A percentile compares a stretch with the other conserved stretches of the same genome.
Conservation (phyloP, 1,284 basidiomycete species). For the Austroboletus niveus region DNA sequence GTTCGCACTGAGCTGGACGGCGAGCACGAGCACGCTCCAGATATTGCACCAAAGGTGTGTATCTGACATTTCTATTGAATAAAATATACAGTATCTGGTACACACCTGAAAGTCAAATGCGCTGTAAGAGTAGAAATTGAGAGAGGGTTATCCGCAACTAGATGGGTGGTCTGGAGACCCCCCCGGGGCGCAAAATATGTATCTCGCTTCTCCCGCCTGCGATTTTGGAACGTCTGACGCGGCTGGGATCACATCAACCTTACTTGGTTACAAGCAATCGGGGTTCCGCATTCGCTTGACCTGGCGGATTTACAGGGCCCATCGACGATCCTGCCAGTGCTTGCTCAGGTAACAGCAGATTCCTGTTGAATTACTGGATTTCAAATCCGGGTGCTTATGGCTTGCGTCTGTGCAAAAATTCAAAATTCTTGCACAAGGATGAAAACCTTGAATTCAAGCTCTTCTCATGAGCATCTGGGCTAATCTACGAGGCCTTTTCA, state of each 20-base stretch:
- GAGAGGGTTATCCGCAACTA: neutral
- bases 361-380: too few species aligned
- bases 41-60: neutral
- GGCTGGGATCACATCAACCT: constrained; percentile 1
- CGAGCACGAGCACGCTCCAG: constrained; percentile 1
- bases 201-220: constrained; percentile 5
- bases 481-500: too few species aligned
- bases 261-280: neutral
- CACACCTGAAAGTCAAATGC: neutral
- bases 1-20: constrained; percentile 9
- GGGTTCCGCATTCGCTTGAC: too few species aligned
- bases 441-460: too few species aligned
- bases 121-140: neutral
- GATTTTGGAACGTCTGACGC: neutral
- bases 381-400: too few species aligned
- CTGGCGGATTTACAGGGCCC: too few species aligned
- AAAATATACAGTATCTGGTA: neutral
- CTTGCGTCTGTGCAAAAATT: too few species aligned
- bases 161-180: constrained; percentile 30
- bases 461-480: too few species aligned
- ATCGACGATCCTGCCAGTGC: too few species aligned
- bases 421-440: too few species aligned
- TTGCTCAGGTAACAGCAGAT: too few species aligned
- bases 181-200: neutral
- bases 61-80: neutral